Evolutionary conservation across 257 asterid species (phyloP).

Genomic region (Perilla frutescens): DNA sequence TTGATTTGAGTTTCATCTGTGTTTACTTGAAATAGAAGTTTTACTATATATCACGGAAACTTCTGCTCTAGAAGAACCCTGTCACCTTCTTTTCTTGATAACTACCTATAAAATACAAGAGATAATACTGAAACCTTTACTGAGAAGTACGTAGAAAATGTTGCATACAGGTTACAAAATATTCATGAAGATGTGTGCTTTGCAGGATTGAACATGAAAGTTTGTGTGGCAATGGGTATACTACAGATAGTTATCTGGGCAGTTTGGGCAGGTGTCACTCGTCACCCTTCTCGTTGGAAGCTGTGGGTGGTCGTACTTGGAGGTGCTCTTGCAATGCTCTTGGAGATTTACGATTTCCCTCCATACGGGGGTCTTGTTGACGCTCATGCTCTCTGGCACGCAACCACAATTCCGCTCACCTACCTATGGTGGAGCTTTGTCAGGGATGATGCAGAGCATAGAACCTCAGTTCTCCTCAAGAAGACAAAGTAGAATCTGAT

Average conservation of each 20-base stretch:
- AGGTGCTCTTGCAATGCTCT: slow-evolving; percentile 63
- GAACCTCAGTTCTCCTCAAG: slow-evolving; percentile 65
- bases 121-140: too few relatives aligned
- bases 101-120: not conserved
- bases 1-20: not conserved
- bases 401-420: slow-evolving; percentile 74
- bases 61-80: too few relatives aligned
- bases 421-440: slow-evolving; percentile 87
- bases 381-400: slow-evolving; percentile 89
- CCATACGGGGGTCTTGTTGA: slow-evolving; percentile 72
- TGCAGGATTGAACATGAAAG: slow-evolving; percentile 80
- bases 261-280: slow-evolving; percentile 69
- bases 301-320: slow-evolving; percentile 72
- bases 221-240: slow-evolving; percentile 62
- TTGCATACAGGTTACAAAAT: not conserved
- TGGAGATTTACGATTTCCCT: slow-evolving; percentile 85
- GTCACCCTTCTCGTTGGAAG: slow-evolving; percentile 77
- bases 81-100: too few relatives aligned
- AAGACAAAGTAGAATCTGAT: slow-evolving; percentile 52
- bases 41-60: not conserved
- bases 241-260: slow-evolving; percentile 68
- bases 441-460: slow-evolving; percentile 72
- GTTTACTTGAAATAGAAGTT: not conserved
- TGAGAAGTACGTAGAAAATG: not conserved
- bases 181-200: not conserved